Conservation (phyloP, 768 basidiomycete species). For the Peribolospora baueri region DNA sequence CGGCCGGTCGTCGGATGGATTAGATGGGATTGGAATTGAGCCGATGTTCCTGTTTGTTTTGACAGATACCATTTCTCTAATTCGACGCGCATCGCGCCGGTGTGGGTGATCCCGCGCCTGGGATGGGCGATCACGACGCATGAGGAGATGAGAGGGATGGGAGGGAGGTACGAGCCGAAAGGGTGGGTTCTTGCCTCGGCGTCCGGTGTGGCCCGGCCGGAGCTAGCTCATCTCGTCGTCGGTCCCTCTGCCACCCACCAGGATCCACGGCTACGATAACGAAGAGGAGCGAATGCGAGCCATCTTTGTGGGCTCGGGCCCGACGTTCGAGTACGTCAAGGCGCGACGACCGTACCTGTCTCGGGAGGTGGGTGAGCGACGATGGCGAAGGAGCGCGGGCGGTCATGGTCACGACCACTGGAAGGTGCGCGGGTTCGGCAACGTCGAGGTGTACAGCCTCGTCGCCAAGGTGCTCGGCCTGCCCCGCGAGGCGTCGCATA, state of each 20-base stretch:
- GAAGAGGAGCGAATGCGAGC: constrained; percentile 45
- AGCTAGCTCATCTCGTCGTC: neutral
- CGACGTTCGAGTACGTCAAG: constrained; percentile 50
- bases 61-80: constrained; percentile 14
- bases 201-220: neutral
- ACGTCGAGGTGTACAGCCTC: constrained; percentile 65
- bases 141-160: constrained; percentile 29
- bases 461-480: constrained; percentile 5
- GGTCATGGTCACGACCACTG: constrained; percentile 17
- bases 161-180: constrained; percentile 30
- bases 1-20: neutral
- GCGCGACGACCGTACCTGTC: constrained; percentile 18
- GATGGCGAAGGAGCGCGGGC: constrained; percentile 38
- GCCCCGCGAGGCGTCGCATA: constrained; percentile 34
- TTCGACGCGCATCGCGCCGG: constrained; percentile 45
- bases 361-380: constrained; percentile 15
- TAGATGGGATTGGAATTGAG: neutral
- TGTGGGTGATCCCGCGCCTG: constrained; percentile 59
- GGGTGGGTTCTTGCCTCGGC: constrained; percentile 32
- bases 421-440: constrained; percentile 36
- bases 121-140: constrained; percentile 54
- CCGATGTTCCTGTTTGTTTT: neutral
- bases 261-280: constrained; percentile 76
- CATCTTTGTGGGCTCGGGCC: constrained; percentile 77
- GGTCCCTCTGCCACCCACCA: constrained; percentile 20